Percentiles rank a stretch among this genome's conserved stretches.
Evolutionary conservation across 805 yeast genomes (phyloP).

Genomic region (Schizosaccharomyces osmophilus): DNA sequence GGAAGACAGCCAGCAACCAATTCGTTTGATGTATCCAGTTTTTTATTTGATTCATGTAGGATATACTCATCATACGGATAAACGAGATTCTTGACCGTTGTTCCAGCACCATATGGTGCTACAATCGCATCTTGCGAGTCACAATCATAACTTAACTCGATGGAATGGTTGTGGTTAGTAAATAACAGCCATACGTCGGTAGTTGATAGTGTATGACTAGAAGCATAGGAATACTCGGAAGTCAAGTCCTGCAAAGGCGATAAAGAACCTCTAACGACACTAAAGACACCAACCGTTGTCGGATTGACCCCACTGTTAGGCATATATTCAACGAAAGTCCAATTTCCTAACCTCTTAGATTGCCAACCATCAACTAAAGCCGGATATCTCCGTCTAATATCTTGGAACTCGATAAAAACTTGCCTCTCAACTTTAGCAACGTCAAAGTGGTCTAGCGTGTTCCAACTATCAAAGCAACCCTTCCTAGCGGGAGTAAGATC

Average conservation of each 20-base stretch:
- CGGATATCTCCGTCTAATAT: neutral
- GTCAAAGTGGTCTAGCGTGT: neutral
- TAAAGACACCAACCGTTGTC: neutral
- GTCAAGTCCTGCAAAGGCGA: neutral
- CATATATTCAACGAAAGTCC: neutral
- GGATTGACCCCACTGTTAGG: neutral
- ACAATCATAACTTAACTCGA: neutral
- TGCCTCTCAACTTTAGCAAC: neutral
- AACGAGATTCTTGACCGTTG: neutral
- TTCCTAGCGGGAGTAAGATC: neutral
- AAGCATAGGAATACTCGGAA: neutral
- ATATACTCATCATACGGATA: neutral
- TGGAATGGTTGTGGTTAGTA: neutral
- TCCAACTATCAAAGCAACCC: slow-evolving; percentile 1
- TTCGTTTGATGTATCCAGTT: neutral
- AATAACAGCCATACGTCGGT: neutral
- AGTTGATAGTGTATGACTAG: neutral
- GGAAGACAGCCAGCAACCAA: neutral
- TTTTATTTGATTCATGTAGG: neutral
- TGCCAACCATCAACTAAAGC: neutral
- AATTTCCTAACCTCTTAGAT: neutral
- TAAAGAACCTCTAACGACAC: neutral
- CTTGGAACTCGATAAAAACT: neutral
- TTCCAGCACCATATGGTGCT: neutral
- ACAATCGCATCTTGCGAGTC: neutral